Evolutionary conservation across 2,329 filamentous ascomycete species (phyloP).

Genomic region (Ophiostoma sp.): DNA sequence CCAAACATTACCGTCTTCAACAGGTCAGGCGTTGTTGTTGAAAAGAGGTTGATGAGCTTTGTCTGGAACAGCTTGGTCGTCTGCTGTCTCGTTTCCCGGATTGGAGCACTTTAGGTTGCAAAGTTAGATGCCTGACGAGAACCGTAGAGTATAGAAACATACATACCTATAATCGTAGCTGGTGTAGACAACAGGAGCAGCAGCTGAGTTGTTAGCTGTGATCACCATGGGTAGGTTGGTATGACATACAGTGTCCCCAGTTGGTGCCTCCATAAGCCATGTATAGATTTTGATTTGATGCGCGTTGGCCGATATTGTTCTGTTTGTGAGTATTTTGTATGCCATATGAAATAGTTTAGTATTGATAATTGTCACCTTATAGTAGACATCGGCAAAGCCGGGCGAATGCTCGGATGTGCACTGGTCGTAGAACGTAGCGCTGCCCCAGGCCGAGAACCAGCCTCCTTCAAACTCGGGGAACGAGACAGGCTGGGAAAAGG

Average conservation of each 20-base stretch:
- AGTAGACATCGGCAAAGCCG: constrained; percentile 51
- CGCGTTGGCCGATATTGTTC: constrained; percentile 48
- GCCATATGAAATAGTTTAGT: too few relatives aligned
- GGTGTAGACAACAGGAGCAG: constrained; percentile 46
- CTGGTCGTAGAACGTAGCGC: constrained; percentile 46
- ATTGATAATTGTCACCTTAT: constrained; percentile 35
- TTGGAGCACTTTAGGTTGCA: constrained; percentile 37
- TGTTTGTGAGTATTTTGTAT: not conserved
- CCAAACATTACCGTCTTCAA: constrained; percentile 50
- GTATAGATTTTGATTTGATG: constrained; percentile 37
- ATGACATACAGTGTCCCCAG: constrained; percentile 55
- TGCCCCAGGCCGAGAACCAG: constrained; percentile 61
- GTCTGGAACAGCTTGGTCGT: constrained; percentile 50
- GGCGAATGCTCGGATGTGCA: constrained; percentile 43
- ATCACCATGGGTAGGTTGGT: not conserved
- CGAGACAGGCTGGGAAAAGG: constrained; percentile 48
- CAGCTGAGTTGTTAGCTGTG: constrained; percentile 30
- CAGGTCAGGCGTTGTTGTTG: constrained; percentile 46
- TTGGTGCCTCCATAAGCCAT: constrained; percentile 72
- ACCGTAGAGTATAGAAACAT: not conserved
- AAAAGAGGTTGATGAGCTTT: constrained; percentile 51
- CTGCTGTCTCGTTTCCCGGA: constrained; percentile 51
- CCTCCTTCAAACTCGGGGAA: constrained; percentile 58
- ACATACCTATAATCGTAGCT: constrained; percentile 38
- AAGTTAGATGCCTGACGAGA: not conserved